Evolutionary conservation across 75 land plant species (phyloP).

Genomic region (Picea glauca): DNA sequence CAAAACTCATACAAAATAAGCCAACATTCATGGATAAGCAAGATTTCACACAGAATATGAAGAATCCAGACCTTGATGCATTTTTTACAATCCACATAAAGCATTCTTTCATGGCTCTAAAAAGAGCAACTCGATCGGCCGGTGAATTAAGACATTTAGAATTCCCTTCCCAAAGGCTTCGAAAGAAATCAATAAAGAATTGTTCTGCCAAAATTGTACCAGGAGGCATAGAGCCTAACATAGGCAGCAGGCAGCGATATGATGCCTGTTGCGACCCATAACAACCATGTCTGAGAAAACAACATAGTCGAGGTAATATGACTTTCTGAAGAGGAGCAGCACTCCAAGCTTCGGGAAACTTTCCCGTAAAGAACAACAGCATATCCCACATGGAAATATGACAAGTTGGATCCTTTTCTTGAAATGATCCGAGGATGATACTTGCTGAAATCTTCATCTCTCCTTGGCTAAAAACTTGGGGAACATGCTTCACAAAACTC

Average conservation of each 20-base stretch:
- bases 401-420: constrained; percentile 81
- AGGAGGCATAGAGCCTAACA: constrained; percentile 66
- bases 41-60: not conserved
- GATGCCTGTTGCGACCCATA: constrained; percentile 92
- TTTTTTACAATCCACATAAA: constrained; percentile 70
- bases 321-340: constrained; percentile 44
- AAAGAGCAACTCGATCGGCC: constrained; percentile 44
- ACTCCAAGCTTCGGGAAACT: constrained; percentile 73
- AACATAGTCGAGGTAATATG: constrained; percentile 69
- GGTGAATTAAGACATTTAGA: constrained; percentile 20
- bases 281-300: constrained; percentile 80
- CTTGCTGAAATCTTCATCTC: constrained; percentile 47
- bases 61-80: constrained; percentile 56
- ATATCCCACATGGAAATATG: constrained; percentile 96
- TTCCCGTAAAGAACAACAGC: constrained; percentile 56
- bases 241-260: constrained; percentile 64
- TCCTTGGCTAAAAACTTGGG: constrained; percentile 51
- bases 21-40: not conserved
- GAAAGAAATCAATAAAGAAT: constrained; percentile 71
- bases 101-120: constrained; percentile 73
- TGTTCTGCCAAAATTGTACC: constrained; percentile 31
- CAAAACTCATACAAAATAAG: not conserved
- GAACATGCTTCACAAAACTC: constrained; percentile 64
- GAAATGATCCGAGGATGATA: constrained; percentile 73
- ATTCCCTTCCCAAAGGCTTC: constrained; percentile 79